These are phyloP conservation scores for Striga hermonthica DNA, from an alignment of 305 asterid genomes.

Conservation along the genomic window DNA sequence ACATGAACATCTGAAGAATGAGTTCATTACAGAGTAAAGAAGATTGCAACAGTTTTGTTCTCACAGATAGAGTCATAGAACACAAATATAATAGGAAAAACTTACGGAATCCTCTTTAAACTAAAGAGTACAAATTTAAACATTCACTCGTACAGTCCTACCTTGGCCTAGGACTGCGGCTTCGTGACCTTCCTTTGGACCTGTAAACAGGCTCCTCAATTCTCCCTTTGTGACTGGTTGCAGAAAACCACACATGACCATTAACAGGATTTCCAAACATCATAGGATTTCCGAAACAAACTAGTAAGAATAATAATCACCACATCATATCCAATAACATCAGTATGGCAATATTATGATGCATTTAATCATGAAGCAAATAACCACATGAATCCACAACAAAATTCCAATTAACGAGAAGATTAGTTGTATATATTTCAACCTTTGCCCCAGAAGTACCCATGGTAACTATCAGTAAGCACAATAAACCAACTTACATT, in stretches of 20 bases:
- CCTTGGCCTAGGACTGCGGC: conserved; percentile 97
- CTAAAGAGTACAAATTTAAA: neutral
- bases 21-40: too few species aligned
- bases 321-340: neutral
- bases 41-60: too few species aligned
- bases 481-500: conserved; percentile 49
- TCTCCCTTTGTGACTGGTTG: conserved; percentile 74
- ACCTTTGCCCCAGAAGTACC: neutral
- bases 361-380: neutral
- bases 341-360: neutral
- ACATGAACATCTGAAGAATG: too few species aligned
- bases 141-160: conserved; percentile 17
- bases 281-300: too few species aligned
- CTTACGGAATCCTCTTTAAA: too few species aligned
- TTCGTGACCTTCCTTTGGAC: conserved; percentile 67
- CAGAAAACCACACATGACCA: conserved; percentile 6
- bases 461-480: neutral
- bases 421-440: neutral
- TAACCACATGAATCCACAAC: neutral
- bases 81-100: too few species aligned
- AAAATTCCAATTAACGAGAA: neutral
- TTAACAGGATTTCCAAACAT: neutral
- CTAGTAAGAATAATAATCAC: too few species aligned
- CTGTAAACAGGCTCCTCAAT: conserved; percentile 68
- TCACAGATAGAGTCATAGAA: too few species aligned